Evolutionary conservation across 2,329 filamentous ascomycete species (phyloP).

Genomic region (Cercospora sesami): DNA sequence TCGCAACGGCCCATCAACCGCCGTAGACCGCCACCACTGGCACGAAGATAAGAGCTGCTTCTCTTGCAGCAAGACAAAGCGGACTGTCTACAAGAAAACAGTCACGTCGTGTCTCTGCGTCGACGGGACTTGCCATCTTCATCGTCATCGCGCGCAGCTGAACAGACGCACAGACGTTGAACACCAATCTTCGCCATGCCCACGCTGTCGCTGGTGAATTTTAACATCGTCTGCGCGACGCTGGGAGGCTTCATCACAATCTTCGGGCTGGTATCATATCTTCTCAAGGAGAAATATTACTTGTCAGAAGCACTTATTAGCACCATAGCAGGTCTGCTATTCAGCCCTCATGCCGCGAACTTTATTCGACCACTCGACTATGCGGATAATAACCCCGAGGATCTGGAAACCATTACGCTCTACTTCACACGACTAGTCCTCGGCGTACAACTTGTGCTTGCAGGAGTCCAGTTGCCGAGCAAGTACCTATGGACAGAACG

Average conservation of each 20-base stretch:
- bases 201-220: slow-evolving; percentile 61
- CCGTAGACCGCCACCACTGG: not conserved
- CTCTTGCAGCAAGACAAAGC: not conserved
- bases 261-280: slow-evolving; percentile 87
- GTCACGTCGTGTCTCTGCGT: not conserved
- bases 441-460: slow-evolving; percentile 85
- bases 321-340: slow-evolving; percentile 72
- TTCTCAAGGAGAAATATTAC: slow-evolving; percentile 87
- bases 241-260: slow-evolving; percentile 84
- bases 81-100: not conserved
- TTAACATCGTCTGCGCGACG: slow-evolving; percentile 79
- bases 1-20: slow-evolving; percentile 18
- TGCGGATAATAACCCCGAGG: slow-evolving; percentile 57
- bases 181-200: slow-evolving; percentile 47
- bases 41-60: not conserved
- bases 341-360: slow-evolving; percentile 76
- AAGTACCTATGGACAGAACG: slow-evolving; percentile 78
- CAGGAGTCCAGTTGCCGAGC: slow-evolving; percentile 82
- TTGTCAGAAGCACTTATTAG: slow-evolving; percentile 91
- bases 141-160: not conserved
- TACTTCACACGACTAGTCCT: slow-evolving; percentile 85
- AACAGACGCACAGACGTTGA: not conserved
- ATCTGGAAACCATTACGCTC: slow-evolving; percentile 71
- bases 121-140: not conserved
- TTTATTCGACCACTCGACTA: slow-evolving; percentile 74